These are phyloP conservation scores for Clonostachys solani DNA, from an alignment of 2,329 filamentous ascomycete genomes.

Conservation along the genomic window DNA sequence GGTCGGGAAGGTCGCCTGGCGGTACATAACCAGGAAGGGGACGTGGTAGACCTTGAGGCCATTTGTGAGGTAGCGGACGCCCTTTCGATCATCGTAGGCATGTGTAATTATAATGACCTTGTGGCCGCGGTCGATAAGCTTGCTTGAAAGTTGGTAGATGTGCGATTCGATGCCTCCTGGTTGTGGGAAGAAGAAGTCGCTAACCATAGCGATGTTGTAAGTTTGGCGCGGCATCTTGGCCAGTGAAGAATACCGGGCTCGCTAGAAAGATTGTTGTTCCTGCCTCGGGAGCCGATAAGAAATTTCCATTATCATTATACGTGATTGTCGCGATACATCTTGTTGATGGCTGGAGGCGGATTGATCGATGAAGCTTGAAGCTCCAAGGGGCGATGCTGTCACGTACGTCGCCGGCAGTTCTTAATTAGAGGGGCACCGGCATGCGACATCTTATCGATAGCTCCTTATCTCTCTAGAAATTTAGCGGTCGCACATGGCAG, in stretches of 20 bases:
- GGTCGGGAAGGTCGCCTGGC: conserved; percentile 88
- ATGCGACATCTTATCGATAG: too few relatives aligned
- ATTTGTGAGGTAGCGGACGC: conserved; percentile 93
- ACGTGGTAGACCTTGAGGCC: conserved; percentile 98
- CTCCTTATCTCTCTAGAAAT: too few relatives aligned
- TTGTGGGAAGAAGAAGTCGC: conserved; percentile 99
- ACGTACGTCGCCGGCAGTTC: too few relatives aligned
- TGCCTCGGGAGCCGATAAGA: too few relatives aligned
- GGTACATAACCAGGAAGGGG: conserved; percentile 93
- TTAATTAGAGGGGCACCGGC: too few relatives aligned
- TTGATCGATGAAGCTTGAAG: too few relatives aligned
- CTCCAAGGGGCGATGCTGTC: too few relatives aligned
- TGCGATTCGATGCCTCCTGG: conserved; percentile 96
- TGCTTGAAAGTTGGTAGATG: conserved; percentile 95
- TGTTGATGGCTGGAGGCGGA: too few relatives aligned
- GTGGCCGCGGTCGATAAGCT: conserved; percentile 94
- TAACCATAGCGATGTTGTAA: conserved; percentile 83
- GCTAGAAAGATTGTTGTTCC: too few relatives aligned
- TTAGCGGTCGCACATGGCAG: too few relatives aligned
- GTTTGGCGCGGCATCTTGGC: conserved; percentile 47
- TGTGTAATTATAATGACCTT: conserved; percentile 98
- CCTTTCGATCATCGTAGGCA: conserved; percentile 85
- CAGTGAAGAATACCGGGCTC: not conserved
- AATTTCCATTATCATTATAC: too few relatives aligned
- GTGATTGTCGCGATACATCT: too few relatives aligned